These are phyloP conservation scores for Verticillium nubilum DNA, from an alignment of 2,329 filamentous ascomycete genomes.

Conservation along the genomic window DNA sequence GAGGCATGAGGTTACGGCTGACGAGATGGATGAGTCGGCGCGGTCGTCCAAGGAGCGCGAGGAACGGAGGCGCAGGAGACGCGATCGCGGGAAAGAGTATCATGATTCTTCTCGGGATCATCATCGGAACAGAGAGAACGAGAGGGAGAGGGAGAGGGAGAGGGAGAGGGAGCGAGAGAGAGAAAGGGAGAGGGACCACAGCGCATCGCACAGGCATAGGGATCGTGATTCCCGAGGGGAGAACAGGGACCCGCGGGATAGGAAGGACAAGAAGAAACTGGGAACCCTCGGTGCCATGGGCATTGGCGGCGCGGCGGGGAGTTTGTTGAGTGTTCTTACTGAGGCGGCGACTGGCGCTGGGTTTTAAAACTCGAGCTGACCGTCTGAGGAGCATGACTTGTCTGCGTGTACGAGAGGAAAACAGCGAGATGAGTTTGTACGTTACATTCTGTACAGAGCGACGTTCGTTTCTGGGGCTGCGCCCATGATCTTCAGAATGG, in stretches of 20 bases:
- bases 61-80: conserved; percentile 18
- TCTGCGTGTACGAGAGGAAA: not conserved
- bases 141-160: conserved; percentile 24
- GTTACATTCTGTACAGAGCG: not conserved
- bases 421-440: conserved; percentile 4
- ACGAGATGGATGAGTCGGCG: conserved; percentile 19
- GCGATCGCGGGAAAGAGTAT: conserved; percentile 12
- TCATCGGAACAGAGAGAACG: conserved; percentile 23
- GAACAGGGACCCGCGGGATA: conserved; percentile 23
- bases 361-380: not conserved
- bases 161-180: conserved; percentile 18
- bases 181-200: conserved; percentile 27
- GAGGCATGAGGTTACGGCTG: conserved; percentile 34
- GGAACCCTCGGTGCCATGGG: conserved; percentile 53
- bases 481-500: not conserved
- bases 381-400: not conserved
- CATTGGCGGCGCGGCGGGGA: conserved; percentile 56
- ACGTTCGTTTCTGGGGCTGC: not conserved
- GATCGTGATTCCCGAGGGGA: conserved; percentile 17
- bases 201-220: conserved; percentile 33
- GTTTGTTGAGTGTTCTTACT: conserved; percentile 50
- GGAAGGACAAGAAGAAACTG: conserved; percentile 34
- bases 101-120: conserved; percentile 22
- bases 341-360: conserved; percentile 42
- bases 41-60: conserved; percentile 20